Evolutionary conservation across 768 basidiomycete species (phyloP), one percentile per base, ranked within the genome.

Genomic region (Tulasnella sp.): DNA sequence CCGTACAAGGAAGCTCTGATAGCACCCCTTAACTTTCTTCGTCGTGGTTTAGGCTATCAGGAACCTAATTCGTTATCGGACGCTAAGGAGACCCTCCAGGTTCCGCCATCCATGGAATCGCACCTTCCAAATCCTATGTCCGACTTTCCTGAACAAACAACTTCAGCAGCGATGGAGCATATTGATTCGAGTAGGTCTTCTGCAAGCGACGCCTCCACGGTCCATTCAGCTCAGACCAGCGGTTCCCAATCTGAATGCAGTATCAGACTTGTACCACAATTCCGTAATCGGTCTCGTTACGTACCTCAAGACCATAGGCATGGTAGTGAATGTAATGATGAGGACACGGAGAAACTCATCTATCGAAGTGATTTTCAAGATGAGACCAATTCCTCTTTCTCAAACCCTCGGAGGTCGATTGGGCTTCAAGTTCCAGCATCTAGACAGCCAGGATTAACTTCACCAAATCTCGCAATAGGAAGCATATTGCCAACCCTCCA

Each of bases 21-120:
- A 24, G 33, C 13, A 3, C 47, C 47, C 12, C 25, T 48, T 33
- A 48, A 48, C 47, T 48, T 33, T n/a, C 24, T 48, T 3, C 34
- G 47, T 12, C 12, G 45, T 16, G 35, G 45, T 22, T 32, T 12
- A 27, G 16, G 47, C 34, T 10, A 19, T 27, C 20, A 22, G 12
- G 32, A 15, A 24, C 6, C 15, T 20, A n/a, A n/a, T n/a, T n/a
- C n/a, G n/a, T 6, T 6, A 13, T 33, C 19, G 33, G 33, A 37
- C 19, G 31, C 22, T 12, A 25, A 9, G 4, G 33, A 16, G 28
- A 22, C 7, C 2, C 6, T 27, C 15, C 15, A 28, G 5, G 20
- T n/a, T 5, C 16, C 45, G 33, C 34, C n/a, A 34, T 13, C 5
- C 34, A 37, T 37, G 10, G 20, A 15, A 13, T 16, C 24, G 15